Evolutionary conservation across 768 basidiomycete species (phyloP).

Genomic region (Pisolithus marmoratus): DNA sequence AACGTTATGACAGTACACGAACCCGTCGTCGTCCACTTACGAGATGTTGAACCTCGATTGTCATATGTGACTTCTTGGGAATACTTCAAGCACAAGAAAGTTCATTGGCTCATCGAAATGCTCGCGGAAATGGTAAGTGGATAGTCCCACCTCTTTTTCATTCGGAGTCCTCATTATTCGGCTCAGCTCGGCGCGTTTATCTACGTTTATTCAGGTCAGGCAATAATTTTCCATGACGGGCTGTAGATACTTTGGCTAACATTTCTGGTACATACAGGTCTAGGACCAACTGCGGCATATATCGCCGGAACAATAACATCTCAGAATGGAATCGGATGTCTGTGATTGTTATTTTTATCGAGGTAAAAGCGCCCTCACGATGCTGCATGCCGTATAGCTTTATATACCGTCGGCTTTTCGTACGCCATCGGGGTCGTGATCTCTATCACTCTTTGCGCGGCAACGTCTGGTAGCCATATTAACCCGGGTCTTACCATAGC

Average conservation of each 20-base stretch:
- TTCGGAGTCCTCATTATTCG: slow-evolving; percentile 1
- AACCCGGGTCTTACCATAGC: slow-evolving; percentile 58
- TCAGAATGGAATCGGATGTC: slow-evolving; percentile 43
- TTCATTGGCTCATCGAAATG: slow-evolving; percentile 53
- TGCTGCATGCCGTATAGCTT: slow-evolving; percentile 27
- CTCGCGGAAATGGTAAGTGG: slow-evolving; percentile 52
- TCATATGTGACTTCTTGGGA: slow-evolving; percentile 46
- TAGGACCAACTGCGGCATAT: slow-evolving; percentile 49
- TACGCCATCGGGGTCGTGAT: slow-evolving; percentile 58
- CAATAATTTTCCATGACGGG: neutral
- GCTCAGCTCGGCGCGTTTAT: slow-evolving; percentile 55
- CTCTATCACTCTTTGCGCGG: slow-evolving; percentile 45
- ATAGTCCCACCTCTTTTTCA: neutral
- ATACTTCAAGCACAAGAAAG: slow-evolving; percentile 35
- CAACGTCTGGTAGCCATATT: slow-evolving; percentile 63
- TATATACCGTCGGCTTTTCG: slow-evolving; percentile 52
- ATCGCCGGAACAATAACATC: slow-evolving; percentile 42
- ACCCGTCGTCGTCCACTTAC: slow-evolving; percentile 27
- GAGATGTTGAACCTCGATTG: slow-evolving; percentile 37
- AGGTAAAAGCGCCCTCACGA: neutral
- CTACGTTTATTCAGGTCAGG: slow-evolving; percentile 47
- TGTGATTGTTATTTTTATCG: slow-evolving; percentile 16
- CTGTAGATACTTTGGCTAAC: neutral
- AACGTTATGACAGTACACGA: no score
- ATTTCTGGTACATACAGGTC: slow-evolving; percentile 28